Evolutionary conservation across 345 rosid species (phyloP).

Genomic region (Euphorbia lathyris): DNA sequence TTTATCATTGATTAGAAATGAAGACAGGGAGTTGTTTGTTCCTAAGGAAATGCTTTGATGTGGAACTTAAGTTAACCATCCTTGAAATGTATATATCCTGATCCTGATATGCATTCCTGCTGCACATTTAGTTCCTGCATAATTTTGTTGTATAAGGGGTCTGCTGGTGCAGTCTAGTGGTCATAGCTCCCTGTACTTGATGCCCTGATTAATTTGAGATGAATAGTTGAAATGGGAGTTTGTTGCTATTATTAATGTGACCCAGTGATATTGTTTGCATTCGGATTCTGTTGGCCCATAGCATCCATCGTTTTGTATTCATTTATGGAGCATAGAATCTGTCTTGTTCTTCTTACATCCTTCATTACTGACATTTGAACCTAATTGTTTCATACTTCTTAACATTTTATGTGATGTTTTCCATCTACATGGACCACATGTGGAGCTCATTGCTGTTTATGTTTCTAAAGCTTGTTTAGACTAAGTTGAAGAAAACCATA

Average conservation of each 20-base stretch:
- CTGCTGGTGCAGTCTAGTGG: neutral
- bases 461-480: neutral
- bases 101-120: neutral
- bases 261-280: neutral
- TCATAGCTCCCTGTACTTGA: neutral
- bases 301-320: neutral
- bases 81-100: neutral
- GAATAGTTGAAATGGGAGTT: neutral
- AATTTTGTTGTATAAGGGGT: neutral
- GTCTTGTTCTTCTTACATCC: neutral
- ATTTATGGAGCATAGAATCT: neutral
- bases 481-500: neutral
- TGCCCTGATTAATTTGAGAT: neutral
- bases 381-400: neutral
- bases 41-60: neutral
- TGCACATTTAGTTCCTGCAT: neutral
- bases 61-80: neutral
- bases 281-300: neutral
- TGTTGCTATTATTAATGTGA: neutral
- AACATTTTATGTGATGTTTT: neutral
- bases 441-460: neutral
- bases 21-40: neutral
- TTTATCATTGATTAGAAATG: neutral
- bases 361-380: neutral
- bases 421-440: neutral